These are phyloP conservation scores for Cladosporium sp. DNA, from an alignment of 2,329 filamentous ascomycete species.

Conservation along the genomic window DNA sequence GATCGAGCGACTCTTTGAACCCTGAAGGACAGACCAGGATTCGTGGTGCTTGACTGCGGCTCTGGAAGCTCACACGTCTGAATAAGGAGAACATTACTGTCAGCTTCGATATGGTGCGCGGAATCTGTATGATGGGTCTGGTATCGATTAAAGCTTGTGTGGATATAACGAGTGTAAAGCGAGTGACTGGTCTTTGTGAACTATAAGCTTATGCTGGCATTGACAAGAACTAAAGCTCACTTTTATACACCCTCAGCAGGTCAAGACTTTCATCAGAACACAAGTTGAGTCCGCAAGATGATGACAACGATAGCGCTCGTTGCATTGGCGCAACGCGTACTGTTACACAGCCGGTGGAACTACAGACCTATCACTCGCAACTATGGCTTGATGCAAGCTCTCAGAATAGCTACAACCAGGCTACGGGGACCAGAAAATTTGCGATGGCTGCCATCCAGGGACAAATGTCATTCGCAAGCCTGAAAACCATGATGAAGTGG, in stretches of 20 bases:
- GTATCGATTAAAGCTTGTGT: not conserved
- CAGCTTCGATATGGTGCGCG: not conserved
- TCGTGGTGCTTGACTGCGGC: conserved; percentile 27
- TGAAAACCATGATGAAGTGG: not conserved
- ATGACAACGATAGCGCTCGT: not conserved
- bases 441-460: too few species aligned
- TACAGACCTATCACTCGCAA: not conserved
- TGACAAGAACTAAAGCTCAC: not conserved
- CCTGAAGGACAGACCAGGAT: conserved; percentile 51
- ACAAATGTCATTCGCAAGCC: not conserved
- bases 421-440: too few species aligned
- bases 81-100: conserved; percentile 2
- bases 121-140: not conserved
- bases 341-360: not conserved
- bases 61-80: conserved; percentile 6
- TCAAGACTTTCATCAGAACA: too few species aligned
- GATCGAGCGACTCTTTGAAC: conserved; percentile 52
- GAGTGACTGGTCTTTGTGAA: not conserved
- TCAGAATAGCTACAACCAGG: not conserved
- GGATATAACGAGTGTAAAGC: not conserved
- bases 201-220: not conserved
- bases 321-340: not conserved
- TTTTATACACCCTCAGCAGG: not conserved
- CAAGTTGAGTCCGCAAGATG: not conserved
- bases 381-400: not conserved